Base-by-base conservation (phyloP, 371 early-diverging fungal genomes). In the Parasitella parasitica region DNA sequence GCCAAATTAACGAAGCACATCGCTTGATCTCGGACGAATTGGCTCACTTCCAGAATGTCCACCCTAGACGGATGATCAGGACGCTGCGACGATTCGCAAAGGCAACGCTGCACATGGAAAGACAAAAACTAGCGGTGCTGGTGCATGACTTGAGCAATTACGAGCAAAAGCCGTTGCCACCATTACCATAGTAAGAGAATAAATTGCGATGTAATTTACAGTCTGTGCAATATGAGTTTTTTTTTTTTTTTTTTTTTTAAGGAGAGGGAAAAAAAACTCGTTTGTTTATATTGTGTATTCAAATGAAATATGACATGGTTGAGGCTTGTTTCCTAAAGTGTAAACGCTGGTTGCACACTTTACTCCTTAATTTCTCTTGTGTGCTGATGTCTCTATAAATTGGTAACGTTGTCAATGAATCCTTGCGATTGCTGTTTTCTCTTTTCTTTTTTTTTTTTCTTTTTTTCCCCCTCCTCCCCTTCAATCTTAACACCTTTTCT, bases 1-100 rank as follows among this genome's bases (percentile, higher is more conserved):
- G 70, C 50, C 72, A 77, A 61, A 74, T 80, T 9, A 57, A 64
- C 41, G 67, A 76, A 64, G 74, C 76, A 24, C 81, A 77, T 54
- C 74, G 72, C 56, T 65, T 70, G 58, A 64, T 80, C 28, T 76
- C 78, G 7, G 81, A 80, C 59, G 81, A 80, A 60, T 53, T 80
- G 57, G 77, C 76, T 1, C 76, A 77, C 46, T 73, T 76, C 41
- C 81, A 80, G 57, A 57, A 56, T 9, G 55, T 67, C 1, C 81
- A 76, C 39, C 63, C 78, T 32, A 51, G 57, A 18, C 43, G 69
- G 28, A 57, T 77, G 61, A 61, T 64, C 4, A 54, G 51, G n/a
- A 27, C 58, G 3, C 56, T 76, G 0, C 24, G 50, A 36, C 28
- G 13, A 28, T 53, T 63, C 4, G 69, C 64, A 2, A 46, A 37